These are phyloP conservation scores for Simmondsia chinensis DNA, from an alignment of 148 eudicot species.

Conservation along the genomic window DNA sequence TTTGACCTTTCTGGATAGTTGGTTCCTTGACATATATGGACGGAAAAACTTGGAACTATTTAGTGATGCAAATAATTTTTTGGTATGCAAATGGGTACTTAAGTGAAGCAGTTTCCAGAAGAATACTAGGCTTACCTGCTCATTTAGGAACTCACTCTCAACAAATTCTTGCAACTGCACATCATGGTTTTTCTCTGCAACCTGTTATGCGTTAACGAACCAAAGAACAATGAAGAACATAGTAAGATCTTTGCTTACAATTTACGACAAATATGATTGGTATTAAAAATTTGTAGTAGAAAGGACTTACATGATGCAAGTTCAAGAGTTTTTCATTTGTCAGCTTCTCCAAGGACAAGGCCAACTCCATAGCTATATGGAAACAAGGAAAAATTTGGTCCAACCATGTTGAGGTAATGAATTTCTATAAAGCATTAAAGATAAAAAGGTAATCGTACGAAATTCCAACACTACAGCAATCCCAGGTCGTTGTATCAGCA, in stretches of 20 bases:
- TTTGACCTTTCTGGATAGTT: no score
- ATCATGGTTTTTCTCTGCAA: slow-evolving; percentile 39
- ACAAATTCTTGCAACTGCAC: slow-evolving; percentile 49
- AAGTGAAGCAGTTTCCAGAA: no score
- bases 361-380: slow-evolving; percentile 84
- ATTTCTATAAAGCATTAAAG: no score
- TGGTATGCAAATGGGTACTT: no score
- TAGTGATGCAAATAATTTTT: no score
- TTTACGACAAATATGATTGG: background rate
- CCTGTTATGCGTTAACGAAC: slow-evolving; percentile 13
- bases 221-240: background rate
- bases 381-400: background rate
- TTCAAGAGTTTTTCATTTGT: slow-evolving; percentile 81
- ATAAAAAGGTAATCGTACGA: no score
- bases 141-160: slow-evolving; percentile 44
- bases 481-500: no score
- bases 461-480: no score
- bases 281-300: background rate
- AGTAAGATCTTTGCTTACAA: background rate
- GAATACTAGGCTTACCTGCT: slow-evolving; percentile 29
- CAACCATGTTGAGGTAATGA: no score
- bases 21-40: no score
- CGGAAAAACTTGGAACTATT: no score
- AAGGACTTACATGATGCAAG: slow-evolving; percentile 56
- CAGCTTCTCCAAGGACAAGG: slow-evolving; percentile 85